phyloP scores from a whole-genome alignment of 495 filamentous ascomycete species.

The Xylaria palmicola region DNA sequence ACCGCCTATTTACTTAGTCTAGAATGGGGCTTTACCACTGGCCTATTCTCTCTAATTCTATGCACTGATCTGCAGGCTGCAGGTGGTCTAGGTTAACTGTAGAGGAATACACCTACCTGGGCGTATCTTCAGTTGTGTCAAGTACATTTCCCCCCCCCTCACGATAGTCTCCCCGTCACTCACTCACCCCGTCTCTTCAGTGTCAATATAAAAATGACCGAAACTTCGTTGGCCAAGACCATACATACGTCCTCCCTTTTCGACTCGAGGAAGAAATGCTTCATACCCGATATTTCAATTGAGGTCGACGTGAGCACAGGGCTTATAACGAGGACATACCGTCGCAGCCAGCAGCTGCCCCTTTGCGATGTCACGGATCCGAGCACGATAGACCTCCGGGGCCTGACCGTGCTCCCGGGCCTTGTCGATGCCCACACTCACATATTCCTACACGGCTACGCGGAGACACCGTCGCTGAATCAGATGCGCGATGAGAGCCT shows the following conservation, averaged over 20 bases:
- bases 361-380: slow-evolving; percentile 13
- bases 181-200: not conserved
- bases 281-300: slow-evolving; percentile 43
- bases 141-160: too few relatives aligned
- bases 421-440: slow-evolving; percentile 56
- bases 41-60: not conserved
- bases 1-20: too few relatives aligned
- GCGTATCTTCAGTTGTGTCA: too few relatives aligned
- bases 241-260: slow-evolving; percentile 51
- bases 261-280: slow-evolving; percentile 47
- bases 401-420: slow-evolving; percentile 48
- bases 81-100: too few relatives aligned
- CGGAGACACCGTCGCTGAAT: slow-evolving; percentile 37
- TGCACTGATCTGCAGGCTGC: not conserved
- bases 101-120: too few relatives aligned
- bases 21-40: too few relatives aligned
- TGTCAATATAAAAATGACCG: not conserved
- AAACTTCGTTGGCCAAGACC: slow-evolving; percentile 7
- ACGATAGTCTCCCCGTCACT: not conserved
- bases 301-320: slow-evolving; percentile 37
- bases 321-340: slow-evolving; percentile 38
- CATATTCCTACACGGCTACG: slow-evolving; percentile 52
- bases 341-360: slow-evolving; percentile 23
- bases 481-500: slow-evolving; percentile 53
- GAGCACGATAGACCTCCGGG: slow-evolving; percentile 45